Conservation (phyloP, 2,329 filamentous ascomycete species). For the Hypomyces rosellus region DNA sequence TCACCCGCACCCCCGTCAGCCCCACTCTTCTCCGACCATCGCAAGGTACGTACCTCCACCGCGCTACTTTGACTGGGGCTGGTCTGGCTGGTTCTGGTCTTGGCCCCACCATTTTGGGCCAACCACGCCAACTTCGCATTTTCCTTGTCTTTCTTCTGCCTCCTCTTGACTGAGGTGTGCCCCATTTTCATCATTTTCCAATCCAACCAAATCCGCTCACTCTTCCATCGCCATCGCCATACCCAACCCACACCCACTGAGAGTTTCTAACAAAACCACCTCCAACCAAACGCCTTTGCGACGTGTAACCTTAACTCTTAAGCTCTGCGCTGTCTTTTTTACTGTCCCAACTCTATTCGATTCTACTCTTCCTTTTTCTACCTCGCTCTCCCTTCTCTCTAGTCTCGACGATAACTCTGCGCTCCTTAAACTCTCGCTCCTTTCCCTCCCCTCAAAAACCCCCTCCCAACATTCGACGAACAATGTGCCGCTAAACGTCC, state of each 20-base stretch:
- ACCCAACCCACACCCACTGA: not conserved
- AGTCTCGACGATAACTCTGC: not conserved
- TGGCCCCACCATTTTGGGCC: not conserved
- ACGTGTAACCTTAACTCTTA: too few relatives aligned
- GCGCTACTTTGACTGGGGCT: too few relatives aligned
- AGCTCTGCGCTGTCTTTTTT: too few relatives aligned
- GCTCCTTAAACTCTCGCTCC: too few relatives aligned
- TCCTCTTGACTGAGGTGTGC: not conserved
- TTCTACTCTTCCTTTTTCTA: too few relatives aligned
- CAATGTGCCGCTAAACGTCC: constrained; percentile 1
- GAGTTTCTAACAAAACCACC: not conserved
- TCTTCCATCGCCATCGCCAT: not conserved
- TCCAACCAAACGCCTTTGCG: too few relatives aligned
- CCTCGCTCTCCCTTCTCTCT: not conserved
- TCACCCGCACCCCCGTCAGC: not conserved
- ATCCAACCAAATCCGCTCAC: not conserved
- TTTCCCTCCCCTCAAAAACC: not conserved
- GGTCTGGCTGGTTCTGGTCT: not conserved
- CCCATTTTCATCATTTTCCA: constrained; percentile 1
- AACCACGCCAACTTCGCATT: not conserved
- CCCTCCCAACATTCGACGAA: not conserved
- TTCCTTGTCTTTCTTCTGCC: not conserved
- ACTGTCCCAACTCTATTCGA: too few relatives aligned
- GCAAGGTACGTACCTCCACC: not conserved
- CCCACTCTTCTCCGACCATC: not conserved